Evolutionary conservation across 129 eudicot genomes (phyloP), one percentile per base, ranked within the genome.

Genomic region (Lonicera japonica): DNA sequence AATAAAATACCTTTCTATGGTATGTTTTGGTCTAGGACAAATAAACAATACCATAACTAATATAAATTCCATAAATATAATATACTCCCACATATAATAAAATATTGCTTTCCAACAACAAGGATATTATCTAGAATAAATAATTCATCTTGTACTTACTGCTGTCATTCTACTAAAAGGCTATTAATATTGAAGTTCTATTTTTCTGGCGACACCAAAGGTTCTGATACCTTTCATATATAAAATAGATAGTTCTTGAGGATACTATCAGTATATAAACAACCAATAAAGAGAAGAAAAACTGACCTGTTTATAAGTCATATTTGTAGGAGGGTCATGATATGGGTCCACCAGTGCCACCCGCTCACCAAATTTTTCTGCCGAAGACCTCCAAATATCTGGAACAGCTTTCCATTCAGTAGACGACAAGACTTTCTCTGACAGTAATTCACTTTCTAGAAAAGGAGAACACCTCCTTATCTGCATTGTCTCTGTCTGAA

Each of bases 281-380:
- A 51, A 45, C 23, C 21, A 11, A 41, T 51, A 62, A 47, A 1
- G 5, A 9, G 52, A 48, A 69, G 36, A 57, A 56, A n/a, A 60
- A 19, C 15, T 64, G 38, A 84, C 98, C 98, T 91, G 86, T 39
- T 82, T 91, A 77, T 84, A 91, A 61, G 96, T 92, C 83, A 87
- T 75, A 75, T 80, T 73, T 40, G 89, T 79, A n/a, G 95, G 91
- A 43, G 98, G 98, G 63, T 92, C 91, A 63, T 87, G 98, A 70
- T 87, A 80, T 13, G 81, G 96, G 43, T 87, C 98, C 74, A 87
- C 81, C 73, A 92, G 73, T 19, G 98, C 98, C 39, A 76, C 76
- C 56, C 75, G 85, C 72, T 92, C 96, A 76, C 89, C 96, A 82
- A 71, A 87, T 68, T 68, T 87, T 74, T 87, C 81, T n/a, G 98